Conservation (phyloP, 2,329 filamentous ascomycete species). For the Fonsecaea multimorphosa region DNA sequence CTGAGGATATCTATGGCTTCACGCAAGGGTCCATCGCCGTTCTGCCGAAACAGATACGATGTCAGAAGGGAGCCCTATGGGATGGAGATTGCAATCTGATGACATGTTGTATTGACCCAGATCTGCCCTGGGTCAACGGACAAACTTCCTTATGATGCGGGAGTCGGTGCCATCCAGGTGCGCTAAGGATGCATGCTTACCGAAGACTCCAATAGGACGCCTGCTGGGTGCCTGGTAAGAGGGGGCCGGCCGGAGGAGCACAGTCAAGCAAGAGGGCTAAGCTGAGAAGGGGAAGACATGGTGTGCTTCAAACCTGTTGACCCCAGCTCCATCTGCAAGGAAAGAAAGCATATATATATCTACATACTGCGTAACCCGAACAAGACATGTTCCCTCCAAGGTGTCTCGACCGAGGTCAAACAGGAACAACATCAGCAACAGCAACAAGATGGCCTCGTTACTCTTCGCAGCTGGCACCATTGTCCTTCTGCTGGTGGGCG, state of each 20-base stretch:
- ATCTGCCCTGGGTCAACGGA: not conserved
- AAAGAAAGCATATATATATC: conserved; percentile 1
- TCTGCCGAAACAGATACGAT: not conserved
- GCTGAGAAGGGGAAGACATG: not conserved
- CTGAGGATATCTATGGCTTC: too few species aligned
- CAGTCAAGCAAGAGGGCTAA: not conserved
- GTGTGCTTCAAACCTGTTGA: not conserved
- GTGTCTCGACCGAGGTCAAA: not conserved
- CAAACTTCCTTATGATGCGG: not conserved
- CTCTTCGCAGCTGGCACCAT: conserved; percentile 1
- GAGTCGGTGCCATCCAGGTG: too few species aligned
- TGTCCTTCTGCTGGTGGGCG: conserved; percentile 5
- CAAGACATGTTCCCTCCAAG: not conserved
- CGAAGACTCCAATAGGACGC: conserved; percentile 2
- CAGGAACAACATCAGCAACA: not conserved
- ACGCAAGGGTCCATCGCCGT: too few species aligned
- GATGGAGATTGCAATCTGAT: not conserved
- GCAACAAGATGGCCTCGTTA: conserved; percentile 12
- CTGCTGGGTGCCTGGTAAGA: too few species aligned
- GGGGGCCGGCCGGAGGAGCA: not conserved
- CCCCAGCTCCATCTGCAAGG: not conserved
- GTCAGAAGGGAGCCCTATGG: not conserved
- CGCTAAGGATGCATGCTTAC: not conserved
- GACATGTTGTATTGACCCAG: not conserved
- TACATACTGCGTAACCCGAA: too few species aligned